Evolutionary conservation across 2,329 filamentous ascomycete species (phyloP).

Genomic region (Lachnellula hyalina): DNA sequence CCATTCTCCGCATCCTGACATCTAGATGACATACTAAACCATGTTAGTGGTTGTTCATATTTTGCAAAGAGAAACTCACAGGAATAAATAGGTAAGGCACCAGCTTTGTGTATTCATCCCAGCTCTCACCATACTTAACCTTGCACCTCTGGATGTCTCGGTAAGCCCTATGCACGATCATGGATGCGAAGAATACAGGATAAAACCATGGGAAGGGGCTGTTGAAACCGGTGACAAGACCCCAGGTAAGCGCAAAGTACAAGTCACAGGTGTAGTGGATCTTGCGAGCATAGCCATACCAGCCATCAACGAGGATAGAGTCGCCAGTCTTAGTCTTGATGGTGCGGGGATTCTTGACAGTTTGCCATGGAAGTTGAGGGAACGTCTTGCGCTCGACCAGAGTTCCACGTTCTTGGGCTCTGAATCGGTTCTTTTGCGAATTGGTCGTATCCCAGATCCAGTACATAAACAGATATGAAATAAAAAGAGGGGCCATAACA

Average conservation of each 20-base stretch:
- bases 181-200: constrained; percentile 70
- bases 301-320: constrained; percentile 76
- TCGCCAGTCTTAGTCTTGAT: constrained; percentile 70
- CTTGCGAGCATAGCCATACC: constrained; percentile 77
- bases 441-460: constrained; percentile 92
- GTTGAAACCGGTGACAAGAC: constrained; percentile 72
- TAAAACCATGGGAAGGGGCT: constrained; percentile 90
- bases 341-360: constrained; percentile 71
- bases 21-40: not conserved
- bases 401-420: constrained; percentile 70
- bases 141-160: constrained; percentile 73
- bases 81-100: constrained; percentile 86
- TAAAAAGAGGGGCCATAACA: constrained; percentile 59
- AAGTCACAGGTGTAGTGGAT: constrained; percentile 77
- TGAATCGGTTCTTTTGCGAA: constrained; percentile 91
- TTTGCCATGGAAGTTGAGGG: constrained; percentile 86
- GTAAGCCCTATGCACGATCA: constrained; percentile 74
- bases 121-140: constrained; percentile 75
- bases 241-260: constrained; percentile 74
- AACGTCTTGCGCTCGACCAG: constrained; percentile 70
- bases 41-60: not conserved
- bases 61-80: constrained; percentile 32
- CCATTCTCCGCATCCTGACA: not conserved
- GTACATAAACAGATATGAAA: constrained; percentile 76
- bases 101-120: constrained; percentile 72